phyloP scores from a whole-genome alignment of 331 rosid genomes.

The Stylosanthes scabra region DNA sequence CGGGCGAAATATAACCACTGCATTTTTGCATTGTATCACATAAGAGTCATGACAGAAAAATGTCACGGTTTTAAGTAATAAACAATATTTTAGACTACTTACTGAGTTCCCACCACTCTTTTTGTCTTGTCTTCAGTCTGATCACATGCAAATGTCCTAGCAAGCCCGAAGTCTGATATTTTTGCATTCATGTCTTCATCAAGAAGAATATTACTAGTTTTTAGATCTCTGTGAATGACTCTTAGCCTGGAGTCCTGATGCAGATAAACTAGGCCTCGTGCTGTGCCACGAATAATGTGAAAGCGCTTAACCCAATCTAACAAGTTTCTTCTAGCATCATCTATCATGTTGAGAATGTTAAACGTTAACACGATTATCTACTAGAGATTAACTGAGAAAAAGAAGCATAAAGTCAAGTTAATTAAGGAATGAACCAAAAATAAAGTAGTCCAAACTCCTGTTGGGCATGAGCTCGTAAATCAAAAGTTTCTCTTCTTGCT shows the following conservation, averaged over 20 bases:
- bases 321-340: background rate
- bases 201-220: constrained; percentile 42
- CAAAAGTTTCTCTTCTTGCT: constrained; percentile 51
- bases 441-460: constrained; percentile 33
- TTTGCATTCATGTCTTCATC: constrained; percentile 48
- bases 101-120: constrained; percentile 54
- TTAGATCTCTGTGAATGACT: constrained; percentile 29
- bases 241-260: constrained; percentile 44
- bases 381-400: background rate
- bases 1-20: constrained; percentile 45
- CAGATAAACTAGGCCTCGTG: constrained; percentile 38
- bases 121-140: constrained; percentile 46
- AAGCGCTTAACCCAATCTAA: constrained; percentile 33
- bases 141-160: constrained; percentile 39
- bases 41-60: background rate
- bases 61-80: background rate
- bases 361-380: background rate
- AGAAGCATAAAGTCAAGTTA: background rate
- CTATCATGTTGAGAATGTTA: constrained; percentile 1
- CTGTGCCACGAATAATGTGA: constrained; percentile 26
- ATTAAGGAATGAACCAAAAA: constrained; percentile 14
- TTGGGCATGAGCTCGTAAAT: constrained; percentile 43
- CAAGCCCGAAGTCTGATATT: constrained; percentile 52
- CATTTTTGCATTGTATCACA: background rate
- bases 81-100: constrained; percentile 1